Evolutionary conservation across 495 filamentous ascomycete species (phyloP), one percentile per base, ranked within the genome.

Genomic region (Hypoxylon subgilvum): DNA sequence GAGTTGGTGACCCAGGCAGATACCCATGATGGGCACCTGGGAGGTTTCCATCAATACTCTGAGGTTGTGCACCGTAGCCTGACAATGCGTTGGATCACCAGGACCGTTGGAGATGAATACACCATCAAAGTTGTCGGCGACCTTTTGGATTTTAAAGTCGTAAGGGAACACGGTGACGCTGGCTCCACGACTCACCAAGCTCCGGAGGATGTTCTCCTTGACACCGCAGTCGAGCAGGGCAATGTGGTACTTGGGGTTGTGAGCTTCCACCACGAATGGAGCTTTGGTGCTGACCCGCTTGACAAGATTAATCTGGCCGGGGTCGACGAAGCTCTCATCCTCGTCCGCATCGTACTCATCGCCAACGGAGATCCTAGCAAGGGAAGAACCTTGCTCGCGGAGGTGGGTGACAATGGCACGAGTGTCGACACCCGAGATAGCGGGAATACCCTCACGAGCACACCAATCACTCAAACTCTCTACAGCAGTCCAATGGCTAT

Each of bases 281-380:
- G 91, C 86, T 81, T 98, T 98, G 71, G 94, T 98, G 80, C 89
- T 94, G 60, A 98, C 94, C 55, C 88, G 86, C 71, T 90, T 89
- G 57, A 98, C 94, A 47, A 98, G 76, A 76, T 98, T 96, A 77
- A 97, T 96, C 73, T 91, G 87, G 68, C 92, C 92, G 4, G 94
- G 94, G 69, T 98, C 94, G 67, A 92, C 78, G 72, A 89, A 97
- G 42, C 92, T 90, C 78, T 97, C 95, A 64, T 98, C 94, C 77
- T 98, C 91, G 67, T 97, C 94, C 54, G 92, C 92, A 76, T 98
- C 94, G 71, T 98, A 98, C 76, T 97, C 92, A 74, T 97, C 93
- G 64, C 94, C 94, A 62, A 97, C 88, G 4, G 92, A 92, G 75
- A 98, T 96, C 65, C 91, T 84, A 52, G 94, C 94, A 19, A 98